Base-by-base conservation (phyloP, 2,329 filamentous ascomycete genomes). In the Cercospora zeina region DNA sequence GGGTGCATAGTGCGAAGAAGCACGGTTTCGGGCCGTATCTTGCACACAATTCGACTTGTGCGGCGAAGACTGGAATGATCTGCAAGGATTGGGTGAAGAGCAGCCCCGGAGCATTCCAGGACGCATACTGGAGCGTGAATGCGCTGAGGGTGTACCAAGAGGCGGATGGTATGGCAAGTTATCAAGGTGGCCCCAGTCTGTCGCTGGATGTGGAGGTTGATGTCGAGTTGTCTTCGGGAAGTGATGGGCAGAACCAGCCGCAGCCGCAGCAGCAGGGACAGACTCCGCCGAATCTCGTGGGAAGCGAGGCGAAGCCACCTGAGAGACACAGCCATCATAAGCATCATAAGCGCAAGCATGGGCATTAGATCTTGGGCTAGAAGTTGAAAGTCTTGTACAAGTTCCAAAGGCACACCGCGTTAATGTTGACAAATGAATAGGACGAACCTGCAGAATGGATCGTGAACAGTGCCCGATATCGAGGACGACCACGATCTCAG, bases 71-170 rank as follows among this genome's bases (percentile, higher is more conserved):
- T 24, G 54, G 39, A 39, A 51, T 31, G 24, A 67, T 64, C 1
- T 77, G 75, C 65, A 59, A 70, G 13, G 63, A 63, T 13, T 77
- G 64, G 50, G 75, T 77, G 16, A 61, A 63, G 51, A 71, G 73
- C 56, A 74, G 76, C 62, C 73, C 74, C 1, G 51, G 62, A 2
- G 71, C 69, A n/a, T 77, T 77, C 58, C 67, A 63, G 37, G 70
- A 76, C 14, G 70, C 77, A 0, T 80, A 77, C 69, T 80, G 77
- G 77, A 69, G 69, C 16, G 73, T 80, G 65, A 76, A 76, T 61
- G 74, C 70, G 14, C 63, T 80, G 33, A 71, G 72, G 53, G 75
- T 79, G 11, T 80, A 77, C 68, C 66, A 76, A 62, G 37, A 51
- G 24, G 13, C 19, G 19, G 39, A 45, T 45, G 39, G 39, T 10